phyloP scores from a whole-genome alignment of 805 yeast species.

The Diddensiella caesifluorescens region DNA sequence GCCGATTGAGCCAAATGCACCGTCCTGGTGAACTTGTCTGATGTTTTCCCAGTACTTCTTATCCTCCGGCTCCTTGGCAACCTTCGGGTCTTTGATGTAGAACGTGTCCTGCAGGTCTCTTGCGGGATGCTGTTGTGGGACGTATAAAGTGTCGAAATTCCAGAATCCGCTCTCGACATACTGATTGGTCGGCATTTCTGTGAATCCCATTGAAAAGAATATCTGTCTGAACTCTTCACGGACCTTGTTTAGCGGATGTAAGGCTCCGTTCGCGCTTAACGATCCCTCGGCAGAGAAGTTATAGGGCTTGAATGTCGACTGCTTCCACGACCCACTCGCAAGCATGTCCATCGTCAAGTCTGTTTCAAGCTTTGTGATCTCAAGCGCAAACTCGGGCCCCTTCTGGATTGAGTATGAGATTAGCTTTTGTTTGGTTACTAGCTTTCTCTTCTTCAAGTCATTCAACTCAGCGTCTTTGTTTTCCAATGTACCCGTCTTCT shows the following conservation, averaged over 20 bases:
- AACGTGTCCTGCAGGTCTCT: constrained; percentile 98
- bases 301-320: constrained; percentile 84
- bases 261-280: constrained; percentile 79
- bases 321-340: constrained; percentile 72
- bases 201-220: constrained; percentile 96
- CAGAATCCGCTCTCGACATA: constrained; percentile 98
- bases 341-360: constrained; percentile 95
- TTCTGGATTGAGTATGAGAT: constrained; percentile 72
- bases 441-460: constrained; percentile 93
- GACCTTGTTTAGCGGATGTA: constrained; percentile 94
- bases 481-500: constrained; percentile 47
- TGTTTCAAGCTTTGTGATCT: constrained; percentile 78
- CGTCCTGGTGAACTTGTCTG: constrained; percentile 79
- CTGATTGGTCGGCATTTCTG: constrained; percentile 98
- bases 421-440: constrained; percentile 62
- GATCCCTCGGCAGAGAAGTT: constrained; percentile 95
- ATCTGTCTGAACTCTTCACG: constrained; percentile 97
- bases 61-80: constrained; percentile 80
- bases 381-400: constrained; percentile 79
- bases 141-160: constrained; percentile 95
- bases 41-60: constrained; percentile 69
- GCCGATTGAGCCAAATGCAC: constrained; percentile 92
- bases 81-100: constrained; percentile 87
- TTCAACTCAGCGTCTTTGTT: constrained; percentile 51
- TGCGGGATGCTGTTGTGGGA: constrained; percentile 99